Conservation (phyloP, 768 basidiomycete species). For the Podaxis sp. region DNA sequence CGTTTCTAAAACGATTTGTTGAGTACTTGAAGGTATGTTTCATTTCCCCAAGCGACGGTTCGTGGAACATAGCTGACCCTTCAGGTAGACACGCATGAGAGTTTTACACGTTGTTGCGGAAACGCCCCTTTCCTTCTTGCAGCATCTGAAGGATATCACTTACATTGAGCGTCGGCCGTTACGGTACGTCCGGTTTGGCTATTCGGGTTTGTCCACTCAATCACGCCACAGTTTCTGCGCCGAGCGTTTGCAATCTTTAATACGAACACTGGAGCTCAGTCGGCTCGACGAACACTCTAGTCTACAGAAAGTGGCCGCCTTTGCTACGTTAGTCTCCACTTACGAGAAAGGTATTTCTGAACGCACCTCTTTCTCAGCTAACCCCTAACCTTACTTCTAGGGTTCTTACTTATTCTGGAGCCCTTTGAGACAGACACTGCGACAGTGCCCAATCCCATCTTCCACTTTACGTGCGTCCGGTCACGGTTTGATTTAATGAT, state of each 20-base stretch:
- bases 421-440: conserved; percentile 99
- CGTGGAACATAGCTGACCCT: background rate
- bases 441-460: conserved; percentile 97
- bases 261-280: conserved; percentile 86
- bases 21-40: conserved; percentile 89
- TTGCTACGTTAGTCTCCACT: conserved; percentile 95
- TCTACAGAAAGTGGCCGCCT: conserved; percentile 92
- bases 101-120: conserved; percentile 99
- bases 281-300: conserved; percentile 90
- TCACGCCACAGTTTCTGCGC: conserved; percentile 77
- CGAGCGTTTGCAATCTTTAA: conserved; percentile 90
- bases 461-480: conserved; percentile 80
- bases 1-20: conserved; percentile 96
- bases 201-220: background rate
- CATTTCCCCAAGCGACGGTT: background rate
- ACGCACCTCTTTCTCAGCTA: conserved; percentile 6
- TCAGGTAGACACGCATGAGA: conserved; percentile 87
- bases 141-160: conserved; percentile 98
- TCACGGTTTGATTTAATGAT: background rate
- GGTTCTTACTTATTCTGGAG: conserved; percentile 94
- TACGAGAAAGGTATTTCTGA: conserved; percentile 83
- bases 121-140: conserved; percentile 93
- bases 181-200: conserved; percentile 48
- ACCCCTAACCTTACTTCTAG: conserved; percentile 35
- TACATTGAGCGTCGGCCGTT: conserved; percentile 95